Base-by-base conservation (phyloP, 768 basidiomycete species). In the Tubosaeta sp. region DNA sequence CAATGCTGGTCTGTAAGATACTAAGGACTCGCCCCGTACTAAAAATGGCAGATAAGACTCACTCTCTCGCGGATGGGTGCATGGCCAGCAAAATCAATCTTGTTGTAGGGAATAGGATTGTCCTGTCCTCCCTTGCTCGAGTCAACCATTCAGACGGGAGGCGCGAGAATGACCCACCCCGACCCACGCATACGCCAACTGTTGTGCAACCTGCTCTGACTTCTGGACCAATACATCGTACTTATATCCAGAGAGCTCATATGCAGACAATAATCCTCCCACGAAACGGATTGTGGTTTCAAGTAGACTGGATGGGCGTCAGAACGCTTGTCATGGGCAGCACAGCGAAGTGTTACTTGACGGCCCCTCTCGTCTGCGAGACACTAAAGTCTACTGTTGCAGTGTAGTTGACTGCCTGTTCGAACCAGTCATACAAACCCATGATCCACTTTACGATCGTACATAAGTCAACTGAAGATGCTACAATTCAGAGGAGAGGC, bases 221-320 rank as follows among this genome's bases (percentile, higher is more conserved):
- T 88, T 84, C 35, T 77, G 60, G 4, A 90, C 64, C 3, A 90
- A 72, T 2, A 70, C 64, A 0, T 75, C 73, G 53, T 78, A 72
- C 45, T 80, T 56, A 50, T 74, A 52, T 7, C 78, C 77, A 52
- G 81, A 86, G 46, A 89, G 78, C 56, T 89, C 85, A 56, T 81
- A 89, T 5, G 86, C 79, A 50, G 80, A 84, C 38, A 90, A 61
- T 11, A 87, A 68, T 1, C 85, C 85, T 7, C 78, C 88, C 3
- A 90, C 60, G 46, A 82, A 85, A 41, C 88, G 85, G 59, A 90
- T 90, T 0, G 83, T 87, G 1, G 85, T 85, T 67, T 90, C 88
- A 59, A 90, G 89, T 4, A 89, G 1, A 37, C 66, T 67, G 27
- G 1, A 32, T n/a, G 26, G 8, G 9, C 9, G 29, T 6, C 3